A percentile compares a stretch with the other conserved stretches of the same genome.
Conservation (phyloP, 2,329 filamentous ascomycete species). For the Aspergillus uvarum region DNA sequence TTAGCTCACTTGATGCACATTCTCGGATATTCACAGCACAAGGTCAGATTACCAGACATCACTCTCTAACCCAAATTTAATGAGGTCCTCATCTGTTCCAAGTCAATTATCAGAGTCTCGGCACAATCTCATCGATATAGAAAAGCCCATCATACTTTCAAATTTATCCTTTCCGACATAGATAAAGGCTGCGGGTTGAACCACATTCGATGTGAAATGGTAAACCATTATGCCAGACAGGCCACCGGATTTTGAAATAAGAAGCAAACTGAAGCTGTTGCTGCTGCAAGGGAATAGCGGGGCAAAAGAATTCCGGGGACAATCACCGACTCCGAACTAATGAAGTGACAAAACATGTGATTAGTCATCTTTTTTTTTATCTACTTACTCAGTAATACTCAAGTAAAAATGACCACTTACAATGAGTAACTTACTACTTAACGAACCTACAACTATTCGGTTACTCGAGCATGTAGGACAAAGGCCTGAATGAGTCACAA, state of each 20-base stretch:
- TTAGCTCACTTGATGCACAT: conserved; percentile 1
- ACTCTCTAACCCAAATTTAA: conserved; percentile 89
- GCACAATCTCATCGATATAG: conserved; percentile 3
- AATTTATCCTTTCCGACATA: conserved; percentile 99
- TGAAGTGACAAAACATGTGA: too few species aligned
- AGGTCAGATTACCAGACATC: conserved; percentile 73
- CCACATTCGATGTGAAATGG: conserved; percentile 87
- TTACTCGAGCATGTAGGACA: too few species aligned
- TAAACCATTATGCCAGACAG: conserved; percentile 66
- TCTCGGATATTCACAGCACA: neutral
- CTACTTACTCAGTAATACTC: too few species aligned
- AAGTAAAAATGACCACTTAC: too few species aligned
- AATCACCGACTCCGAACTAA: too few species aligned
- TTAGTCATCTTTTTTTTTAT: too few species aligned
- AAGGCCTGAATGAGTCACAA: too few species aligned
- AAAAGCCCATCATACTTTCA: conserved; percentile 68
- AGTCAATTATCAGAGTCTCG: conserved; percentile 16
- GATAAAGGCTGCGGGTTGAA: conserved; percentile 78
- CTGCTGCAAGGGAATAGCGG: neutral
- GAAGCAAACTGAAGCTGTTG: neutral
- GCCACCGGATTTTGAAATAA: neutral
- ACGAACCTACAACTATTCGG: too few species aligned
- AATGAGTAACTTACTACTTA: too few species aligned
- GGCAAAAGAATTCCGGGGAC: neutral
- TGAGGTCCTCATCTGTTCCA: conserved; percentile 82